These are phyloP conservation scores for Aphanocladium album DNA, from an alignment of 2,329 filamentous ascomycete species.

Conservation along the genomic window DNA sequence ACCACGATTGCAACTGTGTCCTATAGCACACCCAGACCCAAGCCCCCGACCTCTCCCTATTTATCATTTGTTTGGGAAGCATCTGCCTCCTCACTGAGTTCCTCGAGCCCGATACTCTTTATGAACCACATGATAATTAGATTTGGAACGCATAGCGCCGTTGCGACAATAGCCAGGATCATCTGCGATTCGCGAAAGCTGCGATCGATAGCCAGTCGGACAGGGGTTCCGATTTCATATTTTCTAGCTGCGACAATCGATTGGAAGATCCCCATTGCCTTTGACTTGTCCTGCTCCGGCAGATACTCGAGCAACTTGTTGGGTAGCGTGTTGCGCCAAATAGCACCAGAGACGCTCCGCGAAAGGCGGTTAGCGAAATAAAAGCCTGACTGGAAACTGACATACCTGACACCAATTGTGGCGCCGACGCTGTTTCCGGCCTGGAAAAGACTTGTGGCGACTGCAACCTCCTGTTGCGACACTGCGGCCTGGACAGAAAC, in stretches of 20 bases:
- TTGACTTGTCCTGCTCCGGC: constrained; percentile 16
- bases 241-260: constrained; percentile 22
- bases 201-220: constrained; percentile 16
- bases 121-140: constrained; percentile 19
- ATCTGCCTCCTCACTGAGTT: too few species aligned
- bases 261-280: constrained; percentile 19
- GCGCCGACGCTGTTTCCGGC: constrained; percentile 29
- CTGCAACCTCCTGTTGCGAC: constrained; percentile 28
- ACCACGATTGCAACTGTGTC: too few species aligned
- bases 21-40: too few species aligned
- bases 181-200: constrained; percentile 18
- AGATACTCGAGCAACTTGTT: constrained; percentile 23
- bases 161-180: constrained; percentile 17
- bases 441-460: constrained; percentile 32
- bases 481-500: constrained; percentile 32
- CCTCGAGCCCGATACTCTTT: neutral
- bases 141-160: constrained; percentile 15
- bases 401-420: constrained; percentile 27
- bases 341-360: constrained; percentile 28
- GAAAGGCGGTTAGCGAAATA: too few species aligned
- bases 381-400: too few species aligned
- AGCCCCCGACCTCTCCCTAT: too few species aligned
- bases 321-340: constrained; percentile 29
- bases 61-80: too few species aligned
- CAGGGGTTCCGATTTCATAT: constrained; percentile 1